Percentiles rank a stretch among this genome's conserved stretches.
Evolutionary conservation across 2,329 filamentous ascomycete genomes (phyloP).

Genomic region (Didymella sp.): DNA sequence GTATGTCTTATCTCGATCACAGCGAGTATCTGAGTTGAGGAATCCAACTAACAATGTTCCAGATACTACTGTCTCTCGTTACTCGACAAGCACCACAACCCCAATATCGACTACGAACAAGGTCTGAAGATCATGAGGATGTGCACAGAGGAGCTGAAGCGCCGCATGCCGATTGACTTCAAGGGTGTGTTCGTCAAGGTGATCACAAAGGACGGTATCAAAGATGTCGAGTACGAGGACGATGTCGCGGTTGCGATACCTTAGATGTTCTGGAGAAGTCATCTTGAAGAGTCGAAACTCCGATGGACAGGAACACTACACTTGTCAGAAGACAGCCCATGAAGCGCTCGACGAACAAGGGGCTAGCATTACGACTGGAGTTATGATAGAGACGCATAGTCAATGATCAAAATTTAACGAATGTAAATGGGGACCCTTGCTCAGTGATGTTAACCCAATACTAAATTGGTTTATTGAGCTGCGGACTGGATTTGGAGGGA

Average conservation of each 20-base stretch:
- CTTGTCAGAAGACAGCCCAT: not conserved
- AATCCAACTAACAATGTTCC: slow-evolving; percentile 3
- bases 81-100: slow-evolving; percentile 97
- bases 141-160: slow-evolving; percentile 97
- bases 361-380: slow-evolving; percentile 9
- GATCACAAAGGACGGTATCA: slow-evolving; percentile 91
- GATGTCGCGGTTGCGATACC: slow-evolving; percentile 72
- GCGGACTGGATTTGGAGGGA: too few relatives aligned
- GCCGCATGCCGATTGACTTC: slow-evolving; percentile 96
- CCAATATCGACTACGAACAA: slow-evolving; percentile 86
- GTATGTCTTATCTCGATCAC: slow-evolving; percentile 59
- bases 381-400: slow-evolving; percentile 20
- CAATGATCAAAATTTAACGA: slow-evolving; percentile 17
- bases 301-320: slow-evolving; percentile 19
- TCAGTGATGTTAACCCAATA: not conserved
- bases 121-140: slow-evolving; percentile 91
- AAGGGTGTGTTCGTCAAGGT: slow-evolving; percentile 95
- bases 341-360: not conserved
- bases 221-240: slow-evolving; percentile 85
- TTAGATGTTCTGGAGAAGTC: slow-evolving; percentile 46
- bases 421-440: not conserved
- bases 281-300: not conserved
- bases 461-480: too few relatives aligned
- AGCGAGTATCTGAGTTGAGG: not conserved
- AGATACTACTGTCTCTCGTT: slow-evolving; percentile 98